Base-by-base conservation (phyloP, 2,329 filamentous ascomycete species). In the Trichoderma citrinoviride region DNA sequence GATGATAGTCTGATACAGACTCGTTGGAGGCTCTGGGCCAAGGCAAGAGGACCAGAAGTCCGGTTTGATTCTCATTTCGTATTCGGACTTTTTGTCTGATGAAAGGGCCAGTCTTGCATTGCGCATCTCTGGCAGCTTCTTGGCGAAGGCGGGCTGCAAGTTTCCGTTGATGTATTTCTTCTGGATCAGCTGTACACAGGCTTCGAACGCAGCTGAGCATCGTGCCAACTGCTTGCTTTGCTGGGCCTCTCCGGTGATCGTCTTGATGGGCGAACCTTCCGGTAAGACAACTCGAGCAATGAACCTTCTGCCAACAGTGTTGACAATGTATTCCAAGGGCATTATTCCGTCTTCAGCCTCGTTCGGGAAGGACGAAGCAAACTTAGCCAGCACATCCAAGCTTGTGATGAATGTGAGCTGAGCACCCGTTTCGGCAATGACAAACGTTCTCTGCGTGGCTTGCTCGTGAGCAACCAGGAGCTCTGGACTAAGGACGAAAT, bases 51-150 rank as follows among this genome's bases (percentile, higher is more conserved):
- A 76, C 95, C 95, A 99, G 2, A 92, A 77, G 0, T 81, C 78
- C 1, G 95, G 93, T 74, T 97, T 97, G 15, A 87, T 80, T 2
- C 85, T 85, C 90, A 96, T 96, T 1, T 78, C 77, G 75, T 98
- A 98, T 29, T 85, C 80, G 1, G 85, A 84, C 54, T 84, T 87
- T 73, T 90, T 92, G 72, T 92, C 93, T 25, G 87, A 87, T 68
- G 87, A 90, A n/a, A 97, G 82, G 0, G 93, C 93, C 5, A 97
- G 79, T 0, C 87, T 84, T 2, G 93, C 93, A 74, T 97, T 97
- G n/a, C 91, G 85, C 90, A 96, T 94, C 0, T 80, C 83, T 3
- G 92, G 93, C 0, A 95, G 80, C 44, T 83, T 82, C 72, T 90
- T 94, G 21, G 82, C 81, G 66, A 91, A 91, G 0, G 84, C 85